Base-by-base conservation (phyloP, 2,329 filamentous ascomycete species). In the Cryphonectria parasitica region DNA sequence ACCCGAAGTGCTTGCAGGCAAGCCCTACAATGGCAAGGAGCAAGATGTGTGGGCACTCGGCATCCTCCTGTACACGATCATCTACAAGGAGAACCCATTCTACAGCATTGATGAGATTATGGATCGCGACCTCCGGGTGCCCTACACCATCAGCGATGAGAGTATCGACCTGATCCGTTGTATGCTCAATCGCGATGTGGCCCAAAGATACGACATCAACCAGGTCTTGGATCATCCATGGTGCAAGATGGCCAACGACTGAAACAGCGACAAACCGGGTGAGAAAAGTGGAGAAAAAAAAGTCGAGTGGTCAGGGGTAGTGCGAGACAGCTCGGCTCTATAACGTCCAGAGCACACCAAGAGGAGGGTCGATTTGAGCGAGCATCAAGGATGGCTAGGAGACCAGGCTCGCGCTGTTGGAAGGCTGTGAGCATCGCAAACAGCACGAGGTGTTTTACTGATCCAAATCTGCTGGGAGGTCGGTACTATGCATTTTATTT, bases 21-120 rank as follows among this genome's bases (percentile, higher is more conserved):
- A 91, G 76, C 92, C 95, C 22, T 99, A 99, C 82, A 89, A 92
- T 75, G 96, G 96, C 77, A 97, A 97, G 81, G 95, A 97, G 80
- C 96, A 99, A 84, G 96, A 99, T 78, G 94, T 99, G 41, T 99
- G 96, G 96, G 96, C 96, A 0, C 87, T 99, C 22, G 96, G 96
- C 34, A 98, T 99, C 77, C 87, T 99, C 36, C 89, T 99, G 19
- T 99, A 99, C 84, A 99, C 96, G 39, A 98, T 99, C 78, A 92
- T 98, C 77, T 99, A 99, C 87, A 99, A 98, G 83, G 96, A 99
- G 83, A 99, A 99, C 78, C 95, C 96, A 0, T 99, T 98, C 81
- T 98, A 98, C 86, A 97, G 92, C 81, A 96, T 98, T 77, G 96
- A 99, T 80, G 96, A 99, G 84, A 99, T 99, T 78, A 97, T 98